Conservation (phyloP, 495 filamentous ascomycete genomes). For the Pyrenopolyporus hunteri region DNA sequence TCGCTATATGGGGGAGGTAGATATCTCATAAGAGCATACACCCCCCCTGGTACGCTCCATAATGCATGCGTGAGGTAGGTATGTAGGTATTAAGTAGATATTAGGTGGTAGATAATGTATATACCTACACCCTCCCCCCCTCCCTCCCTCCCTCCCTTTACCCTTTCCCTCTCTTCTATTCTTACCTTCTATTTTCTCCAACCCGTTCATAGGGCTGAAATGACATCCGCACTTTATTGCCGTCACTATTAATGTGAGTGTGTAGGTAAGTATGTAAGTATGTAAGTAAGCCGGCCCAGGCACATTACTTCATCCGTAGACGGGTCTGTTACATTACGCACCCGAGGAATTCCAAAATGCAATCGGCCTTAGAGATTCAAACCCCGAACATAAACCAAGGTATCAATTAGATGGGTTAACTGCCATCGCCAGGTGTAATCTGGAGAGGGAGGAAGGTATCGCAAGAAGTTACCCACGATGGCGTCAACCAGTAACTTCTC, state of each 20-base stretch:
- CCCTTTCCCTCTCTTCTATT: neutral
- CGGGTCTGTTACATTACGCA: constrained; percentile 15
- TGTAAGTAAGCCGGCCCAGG: no score
- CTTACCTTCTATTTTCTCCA: neutral
- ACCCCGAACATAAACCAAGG: constrained; percentile 25
- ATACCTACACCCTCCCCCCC: neutral
- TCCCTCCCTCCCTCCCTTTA: neutral
- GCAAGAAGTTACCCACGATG: constrained; percentile 39
- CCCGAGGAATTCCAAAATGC: constrained; percentile 4
- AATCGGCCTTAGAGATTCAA: constrained; percentile 32
- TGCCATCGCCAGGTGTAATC: constrained; percentile 2
- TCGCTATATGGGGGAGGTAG: no score
- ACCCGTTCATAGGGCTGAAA: constrained; percentile 36
- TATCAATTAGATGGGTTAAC: constrained; percentile 5
- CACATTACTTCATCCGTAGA: constrained; percentile 18
- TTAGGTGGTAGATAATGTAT: neutral
- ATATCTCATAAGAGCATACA: no score
- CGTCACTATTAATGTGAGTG: constrained; percentile 18
- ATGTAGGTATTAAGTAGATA: neutral
- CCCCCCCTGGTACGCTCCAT: no score
- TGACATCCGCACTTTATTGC: constrained; percentile 39
- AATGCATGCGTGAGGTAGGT: no score
- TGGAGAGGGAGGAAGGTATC: constrained; percentile 3
- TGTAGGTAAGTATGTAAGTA: constrained; percentile 13
- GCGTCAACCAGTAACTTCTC: constrained; percentile 25